Conservation (phyloP, 345 rosid genomes). For the Eucalyptus pumila region DNA sequence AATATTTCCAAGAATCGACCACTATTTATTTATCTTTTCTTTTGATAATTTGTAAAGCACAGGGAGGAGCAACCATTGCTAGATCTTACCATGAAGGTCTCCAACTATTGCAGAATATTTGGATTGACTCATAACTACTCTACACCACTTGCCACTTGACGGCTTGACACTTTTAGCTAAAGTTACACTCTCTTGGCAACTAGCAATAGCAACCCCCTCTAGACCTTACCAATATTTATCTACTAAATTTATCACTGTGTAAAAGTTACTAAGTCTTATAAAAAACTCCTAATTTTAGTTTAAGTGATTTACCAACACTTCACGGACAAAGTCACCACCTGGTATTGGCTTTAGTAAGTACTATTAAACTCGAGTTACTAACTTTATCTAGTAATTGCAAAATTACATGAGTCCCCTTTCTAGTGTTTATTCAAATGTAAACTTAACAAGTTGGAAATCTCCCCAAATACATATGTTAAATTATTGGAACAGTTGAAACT, state of each 20-base stretch:
- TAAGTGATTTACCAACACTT: neutral
- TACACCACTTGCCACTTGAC: neutral
- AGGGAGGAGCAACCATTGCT: neutral
- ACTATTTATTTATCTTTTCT: neutral
- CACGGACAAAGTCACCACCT: neutral
- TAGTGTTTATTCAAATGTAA: neutral
- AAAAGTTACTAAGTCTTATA: neutral
- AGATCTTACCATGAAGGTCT: neutral
- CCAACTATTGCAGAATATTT: neutral
- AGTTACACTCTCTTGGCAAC: no score
- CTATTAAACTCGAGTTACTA: neutral
- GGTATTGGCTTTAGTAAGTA: neutral
- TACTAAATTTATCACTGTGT: neutral
- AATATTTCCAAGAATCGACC: neutral
- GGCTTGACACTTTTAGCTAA: no score
- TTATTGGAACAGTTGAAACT: neutral
- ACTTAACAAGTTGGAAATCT: neutral
- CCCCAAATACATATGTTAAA: neutral
- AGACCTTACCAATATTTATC: neutral
- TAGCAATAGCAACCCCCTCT: no score
- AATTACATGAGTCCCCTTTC: neutral
- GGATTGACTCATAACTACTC: neutral
- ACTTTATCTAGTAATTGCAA: neutral
- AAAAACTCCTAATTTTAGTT: neutral
- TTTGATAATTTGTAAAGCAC: neutral